These are phyloP conservation scores for Metschnikowia baotianmanensis DNA, from an alignment of 805 yeast genomes.

Conservation along the genomic window DNA sequence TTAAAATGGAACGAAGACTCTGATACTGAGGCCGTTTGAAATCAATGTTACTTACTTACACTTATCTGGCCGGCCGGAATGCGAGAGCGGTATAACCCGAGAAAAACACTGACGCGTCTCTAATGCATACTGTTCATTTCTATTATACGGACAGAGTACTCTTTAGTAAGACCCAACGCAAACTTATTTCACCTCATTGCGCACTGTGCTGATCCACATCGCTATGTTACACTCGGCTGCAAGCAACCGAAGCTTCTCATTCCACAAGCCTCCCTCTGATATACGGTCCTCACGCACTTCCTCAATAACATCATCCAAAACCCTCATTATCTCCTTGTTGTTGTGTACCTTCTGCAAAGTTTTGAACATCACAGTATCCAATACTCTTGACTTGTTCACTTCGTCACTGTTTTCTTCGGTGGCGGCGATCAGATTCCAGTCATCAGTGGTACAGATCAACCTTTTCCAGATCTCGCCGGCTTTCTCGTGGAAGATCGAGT, in stretches of 20 bases:
- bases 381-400: constrained; percentile 36
- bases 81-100: too few species aligned
- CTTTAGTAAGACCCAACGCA: too few species aligned
- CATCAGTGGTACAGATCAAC: constrained; percentile 47
- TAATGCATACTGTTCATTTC: too few species aligned
- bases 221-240: constrained; percentile 19
- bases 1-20: constrained; percentile 37
- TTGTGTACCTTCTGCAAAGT: constrained; percentile 29
- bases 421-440: constrained; percentile 44
- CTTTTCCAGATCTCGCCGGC: constrained; percentile 54
- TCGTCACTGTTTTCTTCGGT: constrained; percentile 42
- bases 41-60: not conserved
- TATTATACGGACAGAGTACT: too few species aligned
- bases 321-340: constrained; percentile 14
- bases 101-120: too few species aligned
- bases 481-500: constrained; percentile 21
- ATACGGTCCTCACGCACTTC: constrained; percentile 3
- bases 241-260: constrained; percentile 17
- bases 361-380: constrained; percentile 43
- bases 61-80: too few species aligned
- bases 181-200: constrained; percentile 10
- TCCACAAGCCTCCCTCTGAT: constrained; percentile 7
- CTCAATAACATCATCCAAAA: constrained; percentile 14
- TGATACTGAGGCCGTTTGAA: not conserved
- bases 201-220: constrained; percentile 24